phyloP scores from a whole-genome alignment of 257 asterid species.

The Solanum neorickii region DNA sequence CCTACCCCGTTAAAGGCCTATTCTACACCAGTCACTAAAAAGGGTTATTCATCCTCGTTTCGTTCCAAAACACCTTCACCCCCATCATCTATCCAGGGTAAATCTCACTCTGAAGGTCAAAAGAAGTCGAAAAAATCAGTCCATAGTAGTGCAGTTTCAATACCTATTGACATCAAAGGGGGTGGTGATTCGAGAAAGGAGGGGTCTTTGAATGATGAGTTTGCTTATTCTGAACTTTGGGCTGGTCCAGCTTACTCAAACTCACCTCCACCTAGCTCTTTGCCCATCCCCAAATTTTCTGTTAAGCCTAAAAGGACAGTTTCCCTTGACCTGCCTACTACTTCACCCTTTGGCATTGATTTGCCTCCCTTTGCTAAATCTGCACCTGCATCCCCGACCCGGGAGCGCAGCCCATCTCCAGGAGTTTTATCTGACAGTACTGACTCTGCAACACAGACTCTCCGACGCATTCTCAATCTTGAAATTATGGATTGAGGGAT shows the following conservation, averaged over 20 bases:
- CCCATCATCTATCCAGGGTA: slow-evolving; percentile 16
- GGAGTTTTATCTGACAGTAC: slow-evolving; percentile 25
- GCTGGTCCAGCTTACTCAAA: slow-evolving; percentile 95
- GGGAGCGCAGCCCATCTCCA: slow-evolving; percentile 39
- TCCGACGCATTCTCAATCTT: slow-evolving; percentile 96
- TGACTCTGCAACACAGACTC: slow-evolving; percentile 80
- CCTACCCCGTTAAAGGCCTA: slow-evolving; percentile 34
- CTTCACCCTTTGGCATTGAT: slow-evolving; percentile 32
- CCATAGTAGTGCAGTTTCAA: slow-evolving; percentile 24
- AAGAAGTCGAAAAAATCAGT: slow-evolving; percentile 19
- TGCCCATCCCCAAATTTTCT: slow-evolving; percentile 87
- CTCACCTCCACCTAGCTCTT: slow-evolving; percentile 93
- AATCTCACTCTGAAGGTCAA: slow-evolving; percentile 6
- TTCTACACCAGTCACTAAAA: slow-evolving; percentile 18
- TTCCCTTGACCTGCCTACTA: slow-evolving; percentile 54
- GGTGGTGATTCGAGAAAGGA: slow-evolving; percentile 2
- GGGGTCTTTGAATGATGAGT: slow-evolving; percentile 12
- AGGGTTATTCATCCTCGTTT: background rate
- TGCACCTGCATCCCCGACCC: slow-evolving; percentile 76
- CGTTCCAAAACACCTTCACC: background rate
- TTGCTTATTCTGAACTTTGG: slow-evolving; percentile 77
- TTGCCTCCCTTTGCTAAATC: slow-evolving; percentile 46
- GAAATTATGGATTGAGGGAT: slow-evolving; percentile 47
- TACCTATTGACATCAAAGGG: slow-evolving; percentile 34
- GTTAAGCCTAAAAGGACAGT: slow-evolving; percentile 56